Base-by-base conservation (phyloP, 2,329 filamentous ascomycete species). In the Pseudogymnoascus sp. region DNA sequence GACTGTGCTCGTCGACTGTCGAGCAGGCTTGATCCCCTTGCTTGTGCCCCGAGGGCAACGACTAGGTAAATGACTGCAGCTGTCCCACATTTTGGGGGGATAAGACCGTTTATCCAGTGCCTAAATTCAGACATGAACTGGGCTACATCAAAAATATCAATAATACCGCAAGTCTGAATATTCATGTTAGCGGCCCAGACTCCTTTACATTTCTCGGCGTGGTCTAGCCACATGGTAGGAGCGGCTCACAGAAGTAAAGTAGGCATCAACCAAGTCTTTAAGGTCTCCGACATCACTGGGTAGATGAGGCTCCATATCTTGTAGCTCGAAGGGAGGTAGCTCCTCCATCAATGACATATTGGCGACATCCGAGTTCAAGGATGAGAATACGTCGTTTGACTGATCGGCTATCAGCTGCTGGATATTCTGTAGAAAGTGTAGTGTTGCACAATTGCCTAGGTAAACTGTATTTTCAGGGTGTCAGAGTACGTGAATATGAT, bases 31-130 rank as follows among this genome's bases (percentile, higher is more conserved):
- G 72, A 71, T 21, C 40, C 40, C 1, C 72, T 70, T 1, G 70
- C 70, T 49, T 75, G 73, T 2, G 73, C 74, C 1, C 76, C 62
- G 21, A 75, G 71, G 7, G 71, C 71, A 31, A 75, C 65, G 1
- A 71, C 65, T 2, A 75, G 70, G 9, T 69, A 73, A 61, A 72
- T 69, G 33, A 67, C 31, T 18, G 61, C 40, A 43, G 28, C 23
- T 25, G 35, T n/a, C 21, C 16, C 18, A 38, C 12, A 25, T 35
- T 23, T 59, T 38, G 33, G 16, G 14, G 61, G 16, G 9, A 63
- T 41, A 41, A 61, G 58, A 21, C 58, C 25, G 28, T 21, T 49
- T 49, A 61, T 61, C 43, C 60, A 58, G 12, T 61, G 7, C 45
- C 58, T 55, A 16, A 43, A 41, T 12, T 25, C 35, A 14, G 23